Conservation (phyloP, 208 protist genomes). For the Crithidia bombi region DNA sequence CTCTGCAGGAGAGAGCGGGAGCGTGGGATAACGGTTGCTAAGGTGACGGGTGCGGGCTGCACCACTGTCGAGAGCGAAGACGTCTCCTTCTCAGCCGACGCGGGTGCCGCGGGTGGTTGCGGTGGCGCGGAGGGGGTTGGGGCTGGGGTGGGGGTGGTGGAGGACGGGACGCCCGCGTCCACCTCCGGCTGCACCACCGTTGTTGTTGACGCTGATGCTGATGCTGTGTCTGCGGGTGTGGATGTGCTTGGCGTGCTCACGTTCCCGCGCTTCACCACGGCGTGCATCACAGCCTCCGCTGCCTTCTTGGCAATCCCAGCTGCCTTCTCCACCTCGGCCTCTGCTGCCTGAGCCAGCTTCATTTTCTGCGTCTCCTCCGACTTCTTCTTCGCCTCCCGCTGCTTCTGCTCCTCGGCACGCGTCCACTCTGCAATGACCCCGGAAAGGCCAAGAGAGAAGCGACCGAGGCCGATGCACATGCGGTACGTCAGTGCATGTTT, state of each 20-base stretch:
- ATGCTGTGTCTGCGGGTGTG: too few species aligned
- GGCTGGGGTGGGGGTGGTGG: not conserved
- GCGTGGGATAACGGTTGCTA: conserved; percentile 58
- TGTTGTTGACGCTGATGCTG: conserved; percentile 10
- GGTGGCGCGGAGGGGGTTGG: not conserved
- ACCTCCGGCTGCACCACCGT: not conserved
- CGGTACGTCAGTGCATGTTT: conserved; percentile 60
- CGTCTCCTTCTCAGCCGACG: not conserved
- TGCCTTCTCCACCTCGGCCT: conserved; percentile 26
- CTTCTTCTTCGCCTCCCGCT: conserved; percentile 34
- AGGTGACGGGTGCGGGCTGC: conserved; percentile 6
- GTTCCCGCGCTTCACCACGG: conserved; percentile 3
- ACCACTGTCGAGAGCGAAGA: not conserved
- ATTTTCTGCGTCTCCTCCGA: conserved; percentile 25
- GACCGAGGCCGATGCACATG: conserved; percentile 78
- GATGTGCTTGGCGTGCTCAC: not conserved
- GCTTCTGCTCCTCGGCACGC: conserved; percentile 46
- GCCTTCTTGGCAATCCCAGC: conserved; percentile 23
- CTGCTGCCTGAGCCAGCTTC: conserved; percentile 22
- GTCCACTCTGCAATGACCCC: conserved; percentile 74
- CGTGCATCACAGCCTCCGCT: conserved; percentile 20
- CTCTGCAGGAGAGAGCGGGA: conserved; percentile 71
- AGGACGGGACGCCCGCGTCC: not conserved
- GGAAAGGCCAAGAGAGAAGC: conserved; percentile 75
- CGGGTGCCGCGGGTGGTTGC: not conserved